phyloP scores from a whole-genome alignment of 495 filamentous ascomycete genomes.

The Trichodelitschia bisporula region DNA sequence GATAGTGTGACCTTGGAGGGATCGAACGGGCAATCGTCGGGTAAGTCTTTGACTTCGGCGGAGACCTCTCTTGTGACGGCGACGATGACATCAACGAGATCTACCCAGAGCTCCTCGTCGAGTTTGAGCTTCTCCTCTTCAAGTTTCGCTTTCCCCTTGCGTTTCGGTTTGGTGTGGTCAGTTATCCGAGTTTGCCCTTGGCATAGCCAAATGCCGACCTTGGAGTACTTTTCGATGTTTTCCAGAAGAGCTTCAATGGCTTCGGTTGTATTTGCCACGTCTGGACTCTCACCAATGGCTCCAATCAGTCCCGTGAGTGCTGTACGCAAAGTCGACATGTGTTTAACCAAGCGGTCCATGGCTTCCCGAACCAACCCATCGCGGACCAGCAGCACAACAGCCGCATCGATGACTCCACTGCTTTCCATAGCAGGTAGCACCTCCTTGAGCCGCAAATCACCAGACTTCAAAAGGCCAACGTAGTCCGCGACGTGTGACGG shows the following conservation, averaged over 20 bases:
- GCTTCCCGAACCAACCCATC: slow-evolving; percentile 69
- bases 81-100: slow-evolving; percentile 66
- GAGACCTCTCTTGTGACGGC: slow-evolving; percentile 37
- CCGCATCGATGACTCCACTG: slow-evolving; percentile 77
- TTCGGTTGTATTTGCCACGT: slow-evolving; percentile 26
- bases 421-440: slow-evolving; percentile 72
- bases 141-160: slow-evolving; percentile 10
- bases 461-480: slow-evolving; percentile 51
- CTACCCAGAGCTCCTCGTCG: slow-evolving; percentile 74
- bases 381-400: slow-evolving; percentile 69
- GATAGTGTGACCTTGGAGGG: slow-evolving; percentile 26
- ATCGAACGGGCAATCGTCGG: slow-evolving; percentile 6
- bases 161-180: slow-evolving; percentile 13
- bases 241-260: slow-evolving; percentile 38
- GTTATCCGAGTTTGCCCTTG: slow-evolving; percentile 52
- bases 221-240: slow-evolving; percentile 62
- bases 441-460: slow-evolving; percentile 57
- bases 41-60: neutral
- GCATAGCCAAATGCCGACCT: slow-evolving; percentile 88
- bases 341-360: slow-evolving; percentile 58
- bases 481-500: slow-evolving; percentile 65
- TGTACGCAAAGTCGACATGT: slow-evolving; percentile 54
- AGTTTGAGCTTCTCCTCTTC: slow-evolving; percentile 36
- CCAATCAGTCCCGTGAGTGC: slow-evolving; percentile 49
- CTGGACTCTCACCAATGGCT: slow-evolving; percentile 26